A percentile compares a stretch with the other conserved stretches of the same genome.
Conservation (phyloP, 1,139 yeast genomes). For the Geotrichum fermentans region DNA sequence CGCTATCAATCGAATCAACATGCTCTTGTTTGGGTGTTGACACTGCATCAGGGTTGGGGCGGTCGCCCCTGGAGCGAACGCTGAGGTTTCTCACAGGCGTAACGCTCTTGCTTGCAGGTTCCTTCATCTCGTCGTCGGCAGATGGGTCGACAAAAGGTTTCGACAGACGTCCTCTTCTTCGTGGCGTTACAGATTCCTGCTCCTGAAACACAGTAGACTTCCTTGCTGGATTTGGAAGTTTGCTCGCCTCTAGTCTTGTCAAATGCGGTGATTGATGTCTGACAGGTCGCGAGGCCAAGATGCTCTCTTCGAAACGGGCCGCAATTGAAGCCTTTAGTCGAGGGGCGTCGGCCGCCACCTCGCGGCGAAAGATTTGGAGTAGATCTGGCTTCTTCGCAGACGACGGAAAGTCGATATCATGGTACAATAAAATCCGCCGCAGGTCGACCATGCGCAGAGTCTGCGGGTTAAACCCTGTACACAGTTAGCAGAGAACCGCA, state of each 20-base stretch:
- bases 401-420: constrained; percentile 54
- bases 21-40: background rate
- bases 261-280: background rate
- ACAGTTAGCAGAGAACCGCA: background rate
- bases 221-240: too few species aligned
- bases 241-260: background rate
- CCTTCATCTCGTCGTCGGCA: background rate
- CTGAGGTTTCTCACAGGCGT: constrained; percentile 7
- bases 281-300: background rate
- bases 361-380: constrained; percentile 47
- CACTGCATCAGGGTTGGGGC: background rate
- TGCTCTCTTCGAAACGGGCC: background rate
- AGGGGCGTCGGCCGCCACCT: constrained; percentile 40
- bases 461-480: constrained; percentile 56
- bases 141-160: constrained; percentile 16
- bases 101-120: background rate
- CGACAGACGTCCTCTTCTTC: constrained; percentile 3
- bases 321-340: background rate
- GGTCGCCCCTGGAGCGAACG: background rate
- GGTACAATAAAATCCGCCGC: constrained; percentile 54
- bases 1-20: too few species aligned
- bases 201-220: background rate
- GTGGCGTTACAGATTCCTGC: background rate
- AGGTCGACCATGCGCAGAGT: constrained; percentile 59
- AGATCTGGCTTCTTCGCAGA: constrained; percentile 61